phyloP scores from a whole-genome alignment of 164 flowering plant genomes.

The Tinospora cordifolia region DNA sequence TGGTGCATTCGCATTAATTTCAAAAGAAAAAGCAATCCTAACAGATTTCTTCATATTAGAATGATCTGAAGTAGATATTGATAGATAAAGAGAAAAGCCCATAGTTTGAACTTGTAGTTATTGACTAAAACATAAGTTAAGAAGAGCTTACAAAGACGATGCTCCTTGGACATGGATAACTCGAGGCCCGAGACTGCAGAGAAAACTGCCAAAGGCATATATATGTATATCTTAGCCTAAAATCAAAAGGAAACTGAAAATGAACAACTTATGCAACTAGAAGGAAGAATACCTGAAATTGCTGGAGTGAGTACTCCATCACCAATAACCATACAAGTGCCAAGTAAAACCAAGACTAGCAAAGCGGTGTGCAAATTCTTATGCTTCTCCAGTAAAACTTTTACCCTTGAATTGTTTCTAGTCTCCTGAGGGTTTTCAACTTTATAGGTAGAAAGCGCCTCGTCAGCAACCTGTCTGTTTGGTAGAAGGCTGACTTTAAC shows the following conservation, averaged over 20 bases:
- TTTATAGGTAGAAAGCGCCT: constrained; percentile 53
- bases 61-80: not conserved
- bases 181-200: constrained; percentile 68
- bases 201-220: constrained; percentile 19
- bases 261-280: not conserved
- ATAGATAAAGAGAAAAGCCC: not conserved
- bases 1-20: not conserved
- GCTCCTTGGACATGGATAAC: constrained; percentile 72
- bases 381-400: constrained; percentile 61
- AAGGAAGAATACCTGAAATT: constrained; percentile 51
- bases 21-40: not conserved
- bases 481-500: constrained; percentile 50
- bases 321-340: constrained; percentile 94
- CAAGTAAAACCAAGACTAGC: constrained; percentile 68
- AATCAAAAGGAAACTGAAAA: constrained; percentile 2
- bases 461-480: constrained; percentile 66
- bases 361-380: constrained; percentile 66
- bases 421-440: constrained; percentile 48
- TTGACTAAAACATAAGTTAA: not conserved
- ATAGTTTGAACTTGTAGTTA: not conserved
- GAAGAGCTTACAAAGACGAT: constrained; percentile 62
- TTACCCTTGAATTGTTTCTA: constrained; percentile 41
- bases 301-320: constrained; percentile 47
- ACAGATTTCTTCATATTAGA: not conserved
- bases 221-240: not conserved